These are phyloP conservation scores for Nakaseomyces delphensis DNA, from an alignment of 1,139 yeast genomes.

Conservation along the genomic window DNA sequence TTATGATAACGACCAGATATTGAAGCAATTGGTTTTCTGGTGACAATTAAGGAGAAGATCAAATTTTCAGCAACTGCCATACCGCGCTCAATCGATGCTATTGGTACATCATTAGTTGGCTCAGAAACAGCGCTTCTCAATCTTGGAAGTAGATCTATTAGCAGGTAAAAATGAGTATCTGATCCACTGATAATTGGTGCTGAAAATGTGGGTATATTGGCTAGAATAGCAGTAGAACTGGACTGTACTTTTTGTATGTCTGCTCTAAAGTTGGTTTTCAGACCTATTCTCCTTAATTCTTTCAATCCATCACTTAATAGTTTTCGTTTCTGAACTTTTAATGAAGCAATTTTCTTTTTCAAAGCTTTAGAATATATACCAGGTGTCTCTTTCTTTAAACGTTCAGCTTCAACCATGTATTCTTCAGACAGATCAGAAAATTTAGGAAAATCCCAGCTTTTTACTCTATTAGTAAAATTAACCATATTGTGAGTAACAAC, in stretches of 20 bases:
- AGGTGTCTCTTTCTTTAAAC: conserved; percentile 72
- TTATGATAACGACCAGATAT: conserved; percentile 23
- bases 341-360: conserved; percentile 61
- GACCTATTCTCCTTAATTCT: conserved; percentile 67
- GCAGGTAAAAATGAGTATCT: conserved; percentile 57
- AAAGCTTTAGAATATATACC: conserved; percentile 56
- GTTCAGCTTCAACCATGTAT: conserved; percentile 49
- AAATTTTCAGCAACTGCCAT: conserved; percentile 74
- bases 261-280: conserved; percentile 55
- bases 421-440: conserved; percentile 47
- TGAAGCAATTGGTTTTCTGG: conserved; percentile 40
- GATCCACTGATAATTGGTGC: conserved; percentile 37
- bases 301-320: conserved; percentile 67
- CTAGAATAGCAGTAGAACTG: conserved; percentile 54
- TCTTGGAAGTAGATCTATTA: conserved; percentile 74
- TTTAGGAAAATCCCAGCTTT: conserved; percentile 30
- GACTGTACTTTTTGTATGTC: conserved; percentile 57
- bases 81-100: conserved; percentile 65
- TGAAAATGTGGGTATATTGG: conserved; percentile 43
- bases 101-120: conserved; percentile 67
- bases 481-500: conserved; percentile 50
- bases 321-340: conserved; percentile 73
- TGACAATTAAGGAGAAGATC: conserved; percentile 44
- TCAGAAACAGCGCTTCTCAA: conserved; percentile 56
- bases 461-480: conserved; percentile 38